Conservation (phyloP, 139 green algal genomes). For the Chlamydomonas schloesseri region DNA sequence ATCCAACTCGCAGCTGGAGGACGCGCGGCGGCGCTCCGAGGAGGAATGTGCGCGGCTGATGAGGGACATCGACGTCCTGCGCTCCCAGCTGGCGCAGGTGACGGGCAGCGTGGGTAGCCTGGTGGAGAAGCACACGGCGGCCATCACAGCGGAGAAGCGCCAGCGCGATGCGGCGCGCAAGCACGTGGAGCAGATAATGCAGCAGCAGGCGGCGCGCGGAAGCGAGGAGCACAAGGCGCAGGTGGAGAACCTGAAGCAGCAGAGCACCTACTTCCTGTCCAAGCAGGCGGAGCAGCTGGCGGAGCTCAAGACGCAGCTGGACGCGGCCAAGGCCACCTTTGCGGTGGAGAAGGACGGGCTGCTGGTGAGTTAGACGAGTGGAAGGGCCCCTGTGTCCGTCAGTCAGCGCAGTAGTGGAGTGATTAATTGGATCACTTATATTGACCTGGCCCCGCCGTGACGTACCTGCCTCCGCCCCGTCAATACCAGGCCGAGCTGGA, state of each 20-base stretch:
- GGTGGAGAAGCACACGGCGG: constrained; percentile 36
- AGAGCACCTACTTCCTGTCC: constrained; percentile 41
- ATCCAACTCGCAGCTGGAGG: constrained; percentile 4
- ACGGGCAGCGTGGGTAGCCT: constrained; percentile 25
- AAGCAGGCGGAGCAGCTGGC: constrained; percentile 25
- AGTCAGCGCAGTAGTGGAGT: no score
- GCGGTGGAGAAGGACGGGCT: constrained; percentile 23
- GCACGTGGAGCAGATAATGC: constrained; percentile 15
- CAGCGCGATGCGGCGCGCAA: constrained; percentile 19
- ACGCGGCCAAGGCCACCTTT: not conserved
- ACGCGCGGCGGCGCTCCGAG: constrained; percentile 7
- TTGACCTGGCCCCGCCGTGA: no score
- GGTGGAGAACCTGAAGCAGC: constrained; percentile 58
- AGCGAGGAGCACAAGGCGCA: constrained; percentile 41
- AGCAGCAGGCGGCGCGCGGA: constrained; percentile 24
- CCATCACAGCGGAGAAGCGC: constrained; percentile 16
- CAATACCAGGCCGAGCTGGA: constrained; percentile 30
- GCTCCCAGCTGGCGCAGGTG: constrained; percentile 28
- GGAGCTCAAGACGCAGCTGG: constrained; percentile 35
- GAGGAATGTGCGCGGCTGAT: constrained; percentile 37
- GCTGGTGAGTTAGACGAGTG: no score
- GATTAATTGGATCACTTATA: no score
- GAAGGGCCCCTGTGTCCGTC: no score
- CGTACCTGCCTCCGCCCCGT: not conserved
- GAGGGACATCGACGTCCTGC: constrained; percentile 24